Base-by-base conservation (phyloP, 1,139 yeast genomes). In the Hyphopichia fennica region DNA sequence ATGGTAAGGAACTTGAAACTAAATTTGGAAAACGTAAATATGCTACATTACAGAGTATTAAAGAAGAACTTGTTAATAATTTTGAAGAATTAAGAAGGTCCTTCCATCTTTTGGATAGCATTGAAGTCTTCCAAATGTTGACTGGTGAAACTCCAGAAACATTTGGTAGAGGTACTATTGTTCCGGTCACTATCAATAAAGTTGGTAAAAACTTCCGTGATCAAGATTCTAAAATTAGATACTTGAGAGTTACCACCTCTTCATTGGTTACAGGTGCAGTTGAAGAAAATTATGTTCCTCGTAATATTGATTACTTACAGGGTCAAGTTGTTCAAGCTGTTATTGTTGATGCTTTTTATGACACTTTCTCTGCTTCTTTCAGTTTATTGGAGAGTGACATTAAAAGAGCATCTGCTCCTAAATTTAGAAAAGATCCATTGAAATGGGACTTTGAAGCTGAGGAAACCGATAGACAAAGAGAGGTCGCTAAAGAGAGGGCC, bases 291-390 rank as follows among this genome's bases (percentile, higher is more conserved):
- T 79, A 82, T 53, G 72, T 85, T 42, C 87, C 87, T 42, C 77
- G 75, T 39, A 76, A 77, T 34, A 56, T 68, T 10, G 70, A 74
- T 43, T 67, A 71, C 39, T 67, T 66, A 34, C 76, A 73, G 45
- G 95, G 95, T 2, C 96, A 88, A 62, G 93, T 96, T 0, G 82
- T 90, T 22, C 95, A 86, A 52, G 96, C 93, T 1, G 91, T 83
- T 37, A 79, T 93, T 15, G 58, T 82, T 45, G 81, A 75, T 30
- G 80, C 88, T 31, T 85, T 84, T 59, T 87, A 87, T 61, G 84
- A 79, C 20, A 72, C 74, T 37, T 88, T 95, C 58, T 77, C 78
- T 37, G 95, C 93, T 2, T 84, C 79, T 38, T 81, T 89, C 45
- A 84, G 93, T 47, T 67, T 91, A 13, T 65, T 84, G 45, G 83